A percentile compares a stretch with the other conserved stretches of the same genome.
Evolutionary conservation across 768 basidiomycete genomes (phyloP).

Genomic region (Floccularia luteovirens): DNA sequence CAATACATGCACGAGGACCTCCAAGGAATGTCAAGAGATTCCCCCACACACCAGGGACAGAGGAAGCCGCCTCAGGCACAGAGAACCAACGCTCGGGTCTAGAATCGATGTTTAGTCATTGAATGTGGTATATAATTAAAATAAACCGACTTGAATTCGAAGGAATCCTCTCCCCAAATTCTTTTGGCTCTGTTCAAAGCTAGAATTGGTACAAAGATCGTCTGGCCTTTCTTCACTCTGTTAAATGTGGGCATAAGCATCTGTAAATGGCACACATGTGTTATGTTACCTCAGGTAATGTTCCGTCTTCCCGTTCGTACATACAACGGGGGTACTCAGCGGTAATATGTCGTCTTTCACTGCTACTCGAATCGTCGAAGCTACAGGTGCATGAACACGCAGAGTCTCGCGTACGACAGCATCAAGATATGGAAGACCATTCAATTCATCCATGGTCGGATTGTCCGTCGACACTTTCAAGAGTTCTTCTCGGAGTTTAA

Average conservation of each 20-base stretch:
- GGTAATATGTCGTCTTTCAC: conserved; percentile 48
- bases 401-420: conserved; percentile 53
- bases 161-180: conserved; percentile 59
- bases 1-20: conserved; percentile 61
- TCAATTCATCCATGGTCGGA: conserved; percentile 65
- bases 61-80: conserved; percentile 30
- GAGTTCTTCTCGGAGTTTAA: conserved; percentile 52
- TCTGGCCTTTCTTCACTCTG: conserved; percentile 38
- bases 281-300: conserved; percentile 27
- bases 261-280: background rate
- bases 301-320: conserved; percentile 30
- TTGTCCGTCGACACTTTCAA: conserved; percentile 40
- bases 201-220: conserved; percentile 40
- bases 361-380: conserved; percentile 32
- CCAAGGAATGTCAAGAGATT: conserved; percentile 56
- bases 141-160: conserved; percentile 44
- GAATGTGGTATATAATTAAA: background rate
- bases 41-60: conserved; percentile 54
- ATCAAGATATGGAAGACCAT: conserved; percentile 65
- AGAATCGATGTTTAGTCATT: background rate
- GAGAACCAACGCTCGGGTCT: conserved; percentile 63
- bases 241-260: background rate
- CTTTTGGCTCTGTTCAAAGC: conserved; percentile 41
- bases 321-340: conserved; percentile 34
- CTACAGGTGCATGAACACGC: conserved; percentile 47